A percentile compares a stretch with the other conserved stretches of the same genome.
These are phyloP conservation scores for Daldinia vernicosa DNA, from an alignment of 495 filamentous ascomycete species.

Conservation along the genomic window DNA sequence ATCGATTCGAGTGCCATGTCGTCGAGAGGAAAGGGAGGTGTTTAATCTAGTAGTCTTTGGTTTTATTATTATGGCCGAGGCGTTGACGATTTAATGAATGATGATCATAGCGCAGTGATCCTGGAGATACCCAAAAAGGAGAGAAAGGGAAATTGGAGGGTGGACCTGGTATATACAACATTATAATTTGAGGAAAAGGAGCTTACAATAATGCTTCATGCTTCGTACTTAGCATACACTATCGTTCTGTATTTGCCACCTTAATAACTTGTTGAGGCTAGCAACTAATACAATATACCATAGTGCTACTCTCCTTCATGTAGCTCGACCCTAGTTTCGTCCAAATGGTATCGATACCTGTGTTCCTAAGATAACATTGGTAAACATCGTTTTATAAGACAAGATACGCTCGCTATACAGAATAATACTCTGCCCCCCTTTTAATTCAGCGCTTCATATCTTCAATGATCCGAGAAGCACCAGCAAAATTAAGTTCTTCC, in stretches of 20 bases:
- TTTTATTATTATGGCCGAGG: neutral
- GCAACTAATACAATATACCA: no score
- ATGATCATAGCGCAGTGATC: conserved; percentile 1
- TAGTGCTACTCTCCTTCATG: neutral
- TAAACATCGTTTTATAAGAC: neutral
- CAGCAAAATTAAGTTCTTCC: conserved; percentile 54
- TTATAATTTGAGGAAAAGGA: no score
- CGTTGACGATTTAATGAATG: conserved; percentile 6
- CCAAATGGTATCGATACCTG: neutral
- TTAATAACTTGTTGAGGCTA: no score
- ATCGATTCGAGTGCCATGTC: conserved; percentile 33
- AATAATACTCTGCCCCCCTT: neutral
- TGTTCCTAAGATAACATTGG: neutral
- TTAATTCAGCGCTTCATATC: conserved; percentile 21
- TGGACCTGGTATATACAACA: no score
- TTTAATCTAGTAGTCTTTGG: neutral
- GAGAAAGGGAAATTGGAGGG: neutral
- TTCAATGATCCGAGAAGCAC: conserved; percentile 47
- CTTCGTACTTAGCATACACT: no score
- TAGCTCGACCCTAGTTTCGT: neutral
- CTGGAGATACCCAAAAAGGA: conserved; percentile 14
- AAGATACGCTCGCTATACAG: neutral
- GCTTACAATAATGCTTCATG: no score
- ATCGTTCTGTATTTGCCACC: no score
- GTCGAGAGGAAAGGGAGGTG: conserved; percentile 22